Conservation (phyloP, 2,329 filamentous ascomycete species). For the Verruconis gallopava region DNA sequence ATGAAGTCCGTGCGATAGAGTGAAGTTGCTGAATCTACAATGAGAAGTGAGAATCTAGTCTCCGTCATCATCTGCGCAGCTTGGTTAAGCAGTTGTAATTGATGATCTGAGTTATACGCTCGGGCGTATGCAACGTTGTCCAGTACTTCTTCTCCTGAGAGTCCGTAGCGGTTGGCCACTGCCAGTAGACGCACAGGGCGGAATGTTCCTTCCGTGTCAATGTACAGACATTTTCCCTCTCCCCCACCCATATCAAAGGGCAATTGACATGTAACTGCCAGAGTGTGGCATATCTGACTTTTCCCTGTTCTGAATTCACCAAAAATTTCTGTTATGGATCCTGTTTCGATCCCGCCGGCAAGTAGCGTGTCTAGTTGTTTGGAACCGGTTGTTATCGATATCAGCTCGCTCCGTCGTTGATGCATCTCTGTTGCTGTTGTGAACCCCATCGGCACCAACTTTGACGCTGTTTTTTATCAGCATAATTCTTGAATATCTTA, state of each 20-base stretch:
- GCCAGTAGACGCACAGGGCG: conserved; percentile 77
- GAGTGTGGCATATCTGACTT: conserved; percentile 94
- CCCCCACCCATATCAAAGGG: conserved; percentile 98
- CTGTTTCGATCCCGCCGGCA: conserved; percentile 89
- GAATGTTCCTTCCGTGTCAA: conserved; percentile 96
- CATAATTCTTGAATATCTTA: background rate
- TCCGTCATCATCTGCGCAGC: conserved; percentile 99
- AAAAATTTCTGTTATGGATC: conserved; percentile 95
- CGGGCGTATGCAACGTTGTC: conserved; percentile 98
- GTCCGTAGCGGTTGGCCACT: conserved; percentile 85
- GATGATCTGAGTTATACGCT: conserved; percentile 97
- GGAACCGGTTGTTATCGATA: conserved; percentile 94
- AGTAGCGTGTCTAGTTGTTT: conserved; percentile 94
- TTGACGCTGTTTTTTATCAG: conserved; percentile 52
- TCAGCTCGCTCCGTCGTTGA: conserved; percentile 86
- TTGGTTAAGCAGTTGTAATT: conserved; percentile 87
- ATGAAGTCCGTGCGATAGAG: conserved; percentile 94
- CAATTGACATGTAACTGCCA: conserved; percentile 95
- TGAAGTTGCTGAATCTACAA: conserved; percentile 91
- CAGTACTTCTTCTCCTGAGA: conserved; percentile 91
- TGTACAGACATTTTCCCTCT: conserved; percentile 96
- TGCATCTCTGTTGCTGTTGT: conserved; percentile 99
- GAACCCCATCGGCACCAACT: conserved; percentile 96
- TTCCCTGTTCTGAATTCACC: conserved; percentile 97
- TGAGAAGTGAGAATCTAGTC: conserved; percentile 86